Conservation (phyloP, 2,329 filamentous ascomycete genomes). For the Trichoderma guizhouense region DNA sequence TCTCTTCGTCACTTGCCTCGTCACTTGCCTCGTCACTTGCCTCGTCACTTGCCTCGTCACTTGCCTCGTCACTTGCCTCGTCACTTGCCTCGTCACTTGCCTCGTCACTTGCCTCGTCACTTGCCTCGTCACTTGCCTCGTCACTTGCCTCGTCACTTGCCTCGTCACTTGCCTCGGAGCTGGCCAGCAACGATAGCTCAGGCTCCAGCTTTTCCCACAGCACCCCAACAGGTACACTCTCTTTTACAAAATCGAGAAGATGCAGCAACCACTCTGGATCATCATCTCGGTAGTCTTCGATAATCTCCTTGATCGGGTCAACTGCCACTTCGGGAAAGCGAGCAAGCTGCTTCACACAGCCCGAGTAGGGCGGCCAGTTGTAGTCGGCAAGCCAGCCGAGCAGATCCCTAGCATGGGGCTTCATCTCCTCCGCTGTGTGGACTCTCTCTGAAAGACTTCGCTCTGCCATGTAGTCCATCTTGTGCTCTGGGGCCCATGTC, state of each 20-base stretch:
- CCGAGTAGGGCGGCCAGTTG: constrained; percentile 11
- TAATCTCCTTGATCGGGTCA: constrained; percentile 2
- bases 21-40: no score
- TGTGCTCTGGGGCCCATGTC: constrained; percentile 9
- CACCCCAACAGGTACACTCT: background rate
- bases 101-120: background rate
- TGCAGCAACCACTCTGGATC: constrained; percentile 11
- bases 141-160: background rate
- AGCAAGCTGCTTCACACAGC: constrained; percentile 7
- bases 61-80: background rate
- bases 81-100: background rate
- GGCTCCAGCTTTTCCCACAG: constrained; percentile 4
- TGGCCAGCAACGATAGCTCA: background rate
- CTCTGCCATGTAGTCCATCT: background rate
- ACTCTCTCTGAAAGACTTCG: constrained; percentile 7
- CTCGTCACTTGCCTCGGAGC: background rate
- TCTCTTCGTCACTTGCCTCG: background rate
- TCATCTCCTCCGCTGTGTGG: constrained; percentile 1
- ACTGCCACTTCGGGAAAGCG: constrained; percentile 14
- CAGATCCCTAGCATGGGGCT: background rate
- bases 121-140: background rate
- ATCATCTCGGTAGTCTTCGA: background rate
- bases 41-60: background rate
- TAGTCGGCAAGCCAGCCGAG: constrained; percentile 9
- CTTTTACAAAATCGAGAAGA: constrained; percentile 1